Conservation (phyloP, 2,329 filamentous ascomycete genomes). For the Aspergillus sp. region DNA sequence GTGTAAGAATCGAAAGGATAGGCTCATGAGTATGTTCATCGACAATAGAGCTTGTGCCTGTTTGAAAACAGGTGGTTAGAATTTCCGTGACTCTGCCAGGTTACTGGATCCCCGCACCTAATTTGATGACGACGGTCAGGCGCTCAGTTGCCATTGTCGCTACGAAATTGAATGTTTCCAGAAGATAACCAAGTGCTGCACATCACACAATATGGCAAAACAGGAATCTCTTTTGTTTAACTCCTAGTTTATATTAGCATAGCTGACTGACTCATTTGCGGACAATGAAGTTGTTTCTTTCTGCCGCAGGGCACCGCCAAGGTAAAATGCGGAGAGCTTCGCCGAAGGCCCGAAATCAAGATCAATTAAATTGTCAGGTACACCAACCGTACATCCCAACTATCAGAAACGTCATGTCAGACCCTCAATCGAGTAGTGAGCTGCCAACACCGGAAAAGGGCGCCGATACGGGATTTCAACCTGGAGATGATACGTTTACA, state of each 20-base stretch:
- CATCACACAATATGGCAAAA: not conserved
- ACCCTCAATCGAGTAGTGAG: slow-evolving; percentile 23
- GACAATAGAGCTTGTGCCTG: slow-evolving; percentile 98
- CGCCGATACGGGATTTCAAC: slow-evolving; percentile 37
- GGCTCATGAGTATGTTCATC: slow-evolving; percentile 95
- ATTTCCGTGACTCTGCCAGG: not conserved
- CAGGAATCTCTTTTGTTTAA: not conserved
- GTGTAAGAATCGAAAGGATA: slow-evolving; percentile 80
- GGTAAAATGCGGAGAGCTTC: slow-evolving; percentile 24
- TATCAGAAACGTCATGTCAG: slow-evolving; percentile 28
- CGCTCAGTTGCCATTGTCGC: slow-evolving; percentile 25
- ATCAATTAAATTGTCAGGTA: slow-evolving; percentile 2
- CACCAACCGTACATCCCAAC: not conserved
- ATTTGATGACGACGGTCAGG: slow-evolving; percentile 41
- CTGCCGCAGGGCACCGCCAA: slow-evolving; percentile 32
- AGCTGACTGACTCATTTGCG: slow-evolving; percentile 3
- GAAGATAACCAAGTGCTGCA: not conserved
- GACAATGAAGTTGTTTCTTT: slow-evolving; percentile 20
- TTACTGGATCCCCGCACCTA: slow-evolving; percentile 33
- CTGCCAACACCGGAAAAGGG: slow-evolving; percentile 20
- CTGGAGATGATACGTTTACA: slow-evolving; percentile 44
- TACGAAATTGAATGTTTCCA: slow-evolving; percentile 4
- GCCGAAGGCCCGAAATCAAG: slow-evolving; percentile 18
- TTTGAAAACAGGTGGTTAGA: slow-evolving; percentile 20
- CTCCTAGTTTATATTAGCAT: not conserved